A percentile compares a stretch with the other conserved stretches of the same genome.
Conservation (phyloP, 2,329 filamentous ascomycete species). For the Fusarium coicis region DNA sequence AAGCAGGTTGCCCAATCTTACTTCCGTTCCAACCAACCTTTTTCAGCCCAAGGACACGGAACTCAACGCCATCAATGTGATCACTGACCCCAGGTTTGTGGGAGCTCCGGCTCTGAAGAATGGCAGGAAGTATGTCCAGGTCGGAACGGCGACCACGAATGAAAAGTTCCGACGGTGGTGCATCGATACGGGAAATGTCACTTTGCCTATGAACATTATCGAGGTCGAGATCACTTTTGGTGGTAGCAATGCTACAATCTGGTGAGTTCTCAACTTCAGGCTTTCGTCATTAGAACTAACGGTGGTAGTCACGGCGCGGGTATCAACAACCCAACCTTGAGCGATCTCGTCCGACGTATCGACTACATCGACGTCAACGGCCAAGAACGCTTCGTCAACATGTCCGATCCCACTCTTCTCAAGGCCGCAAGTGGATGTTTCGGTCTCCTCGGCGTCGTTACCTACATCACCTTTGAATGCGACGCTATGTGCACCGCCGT, state of each 20-base stretch:
- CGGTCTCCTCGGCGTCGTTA: neutral
- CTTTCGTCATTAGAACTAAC: fast-evolving
- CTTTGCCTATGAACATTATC: neutral
- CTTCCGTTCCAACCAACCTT: neutral
- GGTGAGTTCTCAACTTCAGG: fast-evolving
- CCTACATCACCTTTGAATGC: neutral
- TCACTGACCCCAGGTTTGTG: neutral
- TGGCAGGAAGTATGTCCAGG: neutral
- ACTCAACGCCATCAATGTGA: neutral
- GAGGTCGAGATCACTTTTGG: neutral
- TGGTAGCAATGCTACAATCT: neutral
- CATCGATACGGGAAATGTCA: neutral
- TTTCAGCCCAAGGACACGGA: neutral
- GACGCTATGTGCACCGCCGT: neutral
- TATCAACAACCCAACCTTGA: neutral
- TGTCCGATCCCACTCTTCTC: neutral
- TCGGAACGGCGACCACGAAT: neutral
- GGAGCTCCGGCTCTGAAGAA: neutral
- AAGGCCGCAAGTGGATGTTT: neutral
- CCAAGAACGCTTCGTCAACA: neutral
- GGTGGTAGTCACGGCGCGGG: neutral
- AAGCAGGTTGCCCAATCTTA: neutral
- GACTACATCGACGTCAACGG: neutral
- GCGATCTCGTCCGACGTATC: neutral
- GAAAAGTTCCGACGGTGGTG: neutral